These are phyloP conservation scores for Nissolia schottii DNA, from an alignment of 306 rosid species.

Conservation along the genomic window DNA sequence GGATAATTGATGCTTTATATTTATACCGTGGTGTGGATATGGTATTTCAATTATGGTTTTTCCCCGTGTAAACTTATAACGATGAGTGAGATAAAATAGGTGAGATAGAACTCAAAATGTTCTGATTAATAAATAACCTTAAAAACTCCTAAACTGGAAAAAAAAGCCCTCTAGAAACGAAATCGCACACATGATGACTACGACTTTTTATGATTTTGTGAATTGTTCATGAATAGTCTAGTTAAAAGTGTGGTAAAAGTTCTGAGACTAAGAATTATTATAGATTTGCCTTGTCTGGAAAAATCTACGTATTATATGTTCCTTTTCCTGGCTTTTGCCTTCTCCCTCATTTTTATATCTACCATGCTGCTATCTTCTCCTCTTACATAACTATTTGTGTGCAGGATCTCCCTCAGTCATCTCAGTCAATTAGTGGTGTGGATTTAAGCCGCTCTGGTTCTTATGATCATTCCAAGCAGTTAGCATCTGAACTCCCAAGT, in stretches of 20 bases:
- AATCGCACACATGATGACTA: background rate
- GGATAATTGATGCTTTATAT: background rate
- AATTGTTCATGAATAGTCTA: background rate
- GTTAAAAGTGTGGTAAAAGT: background rate
- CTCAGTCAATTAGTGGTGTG: slow-evolving; percentile 43
- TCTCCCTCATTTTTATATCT: background rate
- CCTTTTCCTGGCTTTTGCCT: background rate
- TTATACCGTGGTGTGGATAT: background rate
- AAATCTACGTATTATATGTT: slow-evolving; percentile 3
- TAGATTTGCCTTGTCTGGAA: background rate
- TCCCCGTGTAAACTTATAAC: background rate
- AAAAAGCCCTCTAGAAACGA: background rate
- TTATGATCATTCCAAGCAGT: slow-evolving; percentile 61
- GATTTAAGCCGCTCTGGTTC: slow-evolving; percentile 57
- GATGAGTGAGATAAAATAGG: background rate
- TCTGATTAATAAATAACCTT: background rate
- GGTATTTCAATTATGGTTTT: background rate
- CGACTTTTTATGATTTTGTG: background rate
- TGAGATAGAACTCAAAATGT: background rate
- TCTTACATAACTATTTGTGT: slow-evolving; percentile 10
- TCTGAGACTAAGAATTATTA: background rate
- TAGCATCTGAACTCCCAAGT: slow-evolving; percentile 59
- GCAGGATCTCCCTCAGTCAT: slow-evolving; percentile 54
- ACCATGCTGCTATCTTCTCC: background rate
- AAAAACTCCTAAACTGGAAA: background rate